A percentile compares a stretch with the other conserved stretches of the same genome.
Evolutionary conservation across 2,329 filamentous ascomycete species (phyloP).

Genomic region (Epichloe gansuensis): DNA sequence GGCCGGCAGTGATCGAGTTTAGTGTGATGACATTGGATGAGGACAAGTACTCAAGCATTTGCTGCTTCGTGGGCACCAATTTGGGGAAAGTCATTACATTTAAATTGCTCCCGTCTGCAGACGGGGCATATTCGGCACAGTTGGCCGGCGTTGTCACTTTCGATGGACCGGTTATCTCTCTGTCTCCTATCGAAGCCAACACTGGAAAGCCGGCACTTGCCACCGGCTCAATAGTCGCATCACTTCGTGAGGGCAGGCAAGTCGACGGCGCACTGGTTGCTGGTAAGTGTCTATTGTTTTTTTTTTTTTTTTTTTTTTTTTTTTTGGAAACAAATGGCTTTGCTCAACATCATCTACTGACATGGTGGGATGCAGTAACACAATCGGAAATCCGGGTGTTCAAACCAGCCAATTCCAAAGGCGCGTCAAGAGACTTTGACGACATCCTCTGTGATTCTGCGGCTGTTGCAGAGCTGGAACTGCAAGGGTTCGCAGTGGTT

Average conservation of each 20-base stretch:
- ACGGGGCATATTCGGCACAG: conserved; percentile 54
- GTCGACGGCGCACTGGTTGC: conserved; percentile 72
- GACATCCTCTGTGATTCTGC: conserved; percentile 72
- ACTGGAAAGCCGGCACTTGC: conserved; percentile 65
- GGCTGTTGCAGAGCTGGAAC: conserved; percentile 58
- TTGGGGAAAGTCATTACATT: conserved; percentile 75
- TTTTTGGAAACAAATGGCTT: too few relatives aligned
- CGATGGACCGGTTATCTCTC: conserved; percentile 58
- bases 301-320: background rate
- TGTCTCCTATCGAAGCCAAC: conserved; percentile 68
- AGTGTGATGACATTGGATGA: conserved; percentile 85
- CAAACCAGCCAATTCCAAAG: conserved; percentile 71
- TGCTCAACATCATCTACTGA: background rate
- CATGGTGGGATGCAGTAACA: conserved; percentile 30
- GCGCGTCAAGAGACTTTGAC: conserved; percentile 85
- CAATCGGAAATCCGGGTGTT: conserved; percentile 75
- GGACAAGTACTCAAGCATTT: conserved; percentile 92
- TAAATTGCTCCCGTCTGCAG: conserved; percentile 68
- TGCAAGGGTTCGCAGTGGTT: conserved; percentile 66
- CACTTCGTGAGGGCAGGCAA: conserved; percentile 59
- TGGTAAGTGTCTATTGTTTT: conserved; percentile 33
- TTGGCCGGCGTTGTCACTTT: conserved; percentile 55
- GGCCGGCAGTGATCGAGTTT: conserved; percentile 75
- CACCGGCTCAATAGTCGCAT: conserved; percentile 61
- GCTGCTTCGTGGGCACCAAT: conserved; percentile 82